Conservation (phyloP, 257 asterid genomes). For the Datura wrightii region DNA sequence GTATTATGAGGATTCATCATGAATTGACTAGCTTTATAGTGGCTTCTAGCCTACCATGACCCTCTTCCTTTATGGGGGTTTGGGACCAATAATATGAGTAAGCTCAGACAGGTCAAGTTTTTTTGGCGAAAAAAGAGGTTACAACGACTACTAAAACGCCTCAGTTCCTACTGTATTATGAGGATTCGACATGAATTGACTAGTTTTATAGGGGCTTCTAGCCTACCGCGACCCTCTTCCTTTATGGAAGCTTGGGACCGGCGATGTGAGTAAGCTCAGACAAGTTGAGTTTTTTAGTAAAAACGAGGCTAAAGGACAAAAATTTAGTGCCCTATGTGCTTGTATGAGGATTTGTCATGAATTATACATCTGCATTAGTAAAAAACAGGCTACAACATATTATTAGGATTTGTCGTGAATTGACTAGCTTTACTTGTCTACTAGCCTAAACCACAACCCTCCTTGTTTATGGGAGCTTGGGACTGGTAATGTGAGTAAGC, state of each 20-base stretch:
- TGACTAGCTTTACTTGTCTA: background rate
- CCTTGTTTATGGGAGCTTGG: background rate
- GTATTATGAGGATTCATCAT: background rate
- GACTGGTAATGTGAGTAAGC: background rate
- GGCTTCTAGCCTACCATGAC: background rate
- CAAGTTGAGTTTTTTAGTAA: background rate
- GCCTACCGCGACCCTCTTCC: background rate
- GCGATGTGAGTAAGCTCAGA: background rate
- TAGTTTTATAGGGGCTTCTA: background rate
- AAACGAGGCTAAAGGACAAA: background rate
- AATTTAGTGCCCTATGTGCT: background rate
- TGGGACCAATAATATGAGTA: background rate
- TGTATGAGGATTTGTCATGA: too few relatives aligned
- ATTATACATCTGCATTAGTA: too few relatives aligned
- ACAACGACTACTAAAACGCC: background rate
- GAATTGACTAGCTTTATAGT: background rate
- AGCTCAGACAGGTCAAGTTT: background rate
- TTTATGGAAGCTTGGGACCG: background rate
- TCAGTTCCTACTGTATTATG: background rate
- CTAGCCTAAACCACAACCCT: background rate
- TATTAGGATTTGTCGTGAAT: background rate
- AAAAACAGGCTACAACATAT: too few relatives aligned
- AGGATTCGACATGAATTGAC: background rate
- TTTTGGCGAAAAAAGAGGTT: background rate
- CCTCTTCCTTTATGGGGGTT: background rate